Evolutionary conservation across 441 rosid species (phyloP).

Genomic region (Corymbia calophylla): DNA sequence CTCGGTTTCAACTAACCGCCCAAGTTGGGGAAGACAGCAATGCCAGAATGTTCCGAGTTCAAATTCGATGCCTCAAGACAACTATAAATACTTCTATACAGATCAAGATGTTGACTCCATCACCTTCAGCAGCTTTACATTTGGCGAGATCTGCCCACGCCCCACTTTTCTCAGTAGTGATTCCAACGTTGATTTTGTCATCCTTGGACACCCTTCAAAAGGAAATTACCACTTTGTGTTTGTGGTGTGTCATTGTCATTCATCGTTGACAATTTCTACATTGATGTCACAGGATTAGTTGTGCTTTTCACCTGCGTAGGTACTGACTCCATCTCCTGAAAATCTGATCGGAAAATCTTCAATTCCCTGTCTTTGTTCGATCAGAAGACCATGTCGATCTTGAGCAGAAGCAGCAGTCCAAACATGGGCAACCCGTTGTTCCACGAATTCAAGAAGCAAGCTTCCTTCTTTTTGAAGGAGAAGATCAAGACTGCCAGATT

Average conservation of each 20-base stretch:
- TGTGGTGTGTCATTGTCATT: neutral
- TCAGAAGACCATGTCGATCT: slow-evolving; percentile 23
- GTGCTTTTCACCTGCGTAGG: neutral
- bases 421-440: slow-evolving; percentile 49
- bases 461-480: slow-evolving; percentile 86
- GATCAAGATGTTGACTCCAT: neutral
- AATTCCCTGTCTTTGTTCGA: neutral
- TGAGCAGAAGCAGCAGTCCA: slow-evolving; percentile 34
- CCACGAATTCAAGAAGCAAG: slow-evolving; percentile 72
- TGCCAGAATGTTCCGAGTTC: neutral
- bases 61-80: neutral
- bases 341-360: neutral
- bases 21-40: neutral
- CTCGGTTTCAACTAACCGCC: neutral
- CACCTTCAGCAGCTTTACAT: neutral
- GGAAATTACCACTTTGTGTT: neutral
- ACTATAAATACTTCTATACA: neutral
- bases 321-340: neutral
- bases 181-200: neutral
- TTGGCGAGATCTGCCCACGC: neutral
- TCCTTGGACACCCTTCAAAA: neutral
- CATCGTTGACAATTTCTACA: neutral
- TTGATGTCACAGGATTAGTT: neutral
- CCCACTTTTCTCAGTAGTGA: neutral
- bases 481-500: slow-evolving; percentile 86